Conservation (phyloP, 2,329 filamentous ascomycete species). For the Hymenoscyphus albidus region DNA sequence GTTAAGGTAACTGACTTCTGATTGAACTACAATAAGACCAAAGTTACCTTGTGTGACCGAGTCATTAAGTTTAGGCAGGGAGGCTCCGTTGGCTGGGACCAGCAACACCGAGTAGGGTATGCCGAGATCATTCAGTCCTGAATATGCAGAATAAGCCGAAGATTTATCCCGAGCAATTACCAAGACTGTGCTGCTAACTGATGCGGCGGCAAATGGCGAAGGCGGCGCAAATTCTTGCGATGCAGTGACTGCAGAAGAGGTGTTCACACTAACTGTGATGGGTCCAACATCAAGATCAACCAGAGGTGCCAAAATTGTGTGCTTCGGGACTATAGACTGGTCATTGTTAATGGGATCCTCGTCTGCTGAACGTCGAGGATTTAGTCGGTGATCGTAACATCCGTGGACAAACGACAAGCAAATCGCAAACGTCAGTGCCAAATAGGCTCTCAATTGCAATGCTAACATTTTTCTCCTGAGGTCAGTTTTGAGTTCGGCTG, state of each 20-base stretch:
- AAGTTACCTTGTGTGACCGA: conserved; percentile 48
- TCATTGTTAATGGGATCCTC: conserved; percentile 13
- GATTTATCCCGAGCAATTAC: conserved; percentile 50
- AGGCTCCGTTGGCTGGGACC: conserved; percentile 48
- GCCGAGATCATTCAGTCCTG: conserved; percentile 55
- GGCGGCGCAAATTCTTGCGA: not conserved
- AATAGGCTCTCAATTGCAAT: conserved; percentile 8
- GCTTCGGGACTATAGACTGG: conserved; percentile 14
- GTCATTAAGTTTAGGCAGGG: conserved; percentile 49
- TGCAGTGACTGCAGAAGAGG: conserved; percentile 4
- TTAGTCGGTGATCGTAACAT: conserved; percentile 12
- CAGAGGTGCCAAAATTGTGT: conserved; percentile 8
- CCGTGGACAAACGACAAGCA: conserved; percentile 15
- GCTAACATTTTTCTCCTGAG: conserved; percentile 12
- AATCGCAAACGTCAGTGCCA: conserved; percentile 14
- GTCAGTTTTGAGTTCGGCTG: conserved; percentile 2
- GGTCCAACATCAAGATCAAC: conserved; percentile 5
- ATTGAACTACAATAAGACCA: conserved; percentile 48
- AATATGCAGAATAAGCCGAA: conserved; percentile 45
- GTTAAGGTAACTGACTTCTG: conserved; percentile 16
- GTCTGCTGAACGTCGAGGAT: conserved; percentile 7
- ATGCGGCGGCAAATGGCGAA: conserved; percentile 3
- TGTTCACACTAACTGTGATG: conserved; percentile 11
- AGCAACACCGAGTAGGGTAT: conserved; percentile 53
- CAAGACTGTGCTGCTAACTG: conserved; percentile 44